These are phyloP conservation scores for Eruca vesicaria DNA, from an alignment of 441 rosid species.

Conservation along the genomic window DNA sequence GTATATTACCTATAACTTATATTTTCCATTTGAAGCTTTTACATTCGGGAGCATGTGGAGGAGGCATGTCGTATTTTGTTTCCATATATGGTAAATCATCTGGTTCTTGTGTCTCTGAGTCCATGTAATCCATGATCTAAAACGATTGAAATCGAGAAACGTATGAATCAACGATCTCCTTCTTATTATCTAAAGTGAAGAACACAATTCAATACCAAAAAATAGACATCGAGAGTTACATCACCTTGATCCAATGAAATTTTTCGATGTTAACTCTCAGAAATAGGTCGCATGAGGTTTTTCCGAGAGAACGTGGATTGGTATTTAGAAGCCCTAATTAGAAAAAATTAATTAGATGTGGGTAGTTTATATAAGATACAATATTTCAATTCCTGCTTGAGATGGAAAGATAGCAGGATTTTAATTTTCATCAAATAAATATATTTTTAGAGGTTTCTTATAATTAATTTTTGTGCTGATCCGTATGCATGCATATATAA, in stretches of 20 bases:
- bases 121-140: too few species aligned
- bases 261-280: neutral
- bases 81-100: too few species aligned
- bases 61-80: too few species aligned
- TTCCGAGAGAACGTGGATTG: neutral
- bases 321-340: neutral
- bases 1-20: too few species aligned
- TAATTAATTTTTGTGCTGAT: neutral
- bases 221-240: neutral
- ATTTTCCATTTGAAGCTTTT: too few species aligned
- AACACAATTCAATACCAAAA: neutral
- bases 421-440: neutral
- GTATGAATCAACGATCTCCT: neutral
- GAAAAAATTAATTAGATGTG: neutral
- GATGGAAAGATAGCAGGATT: neutral
- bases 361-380: neutral
- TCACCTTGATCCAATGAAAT: neutral
- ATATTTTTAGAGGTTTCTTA: neutral
- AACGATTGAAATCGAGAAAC: too few species aligned
- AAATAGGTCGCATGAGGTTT: neutral
- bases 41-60: too few species aligned
- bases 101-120: too few species aligned
- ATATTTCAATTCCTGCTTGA: neutral
- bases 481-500: neutral
- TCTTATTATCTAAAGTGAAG: neutral